phyloP scores from a whole-genome alignment of 1,284 basidiomycete species.

The Moniliophthora roreri region DNA sequence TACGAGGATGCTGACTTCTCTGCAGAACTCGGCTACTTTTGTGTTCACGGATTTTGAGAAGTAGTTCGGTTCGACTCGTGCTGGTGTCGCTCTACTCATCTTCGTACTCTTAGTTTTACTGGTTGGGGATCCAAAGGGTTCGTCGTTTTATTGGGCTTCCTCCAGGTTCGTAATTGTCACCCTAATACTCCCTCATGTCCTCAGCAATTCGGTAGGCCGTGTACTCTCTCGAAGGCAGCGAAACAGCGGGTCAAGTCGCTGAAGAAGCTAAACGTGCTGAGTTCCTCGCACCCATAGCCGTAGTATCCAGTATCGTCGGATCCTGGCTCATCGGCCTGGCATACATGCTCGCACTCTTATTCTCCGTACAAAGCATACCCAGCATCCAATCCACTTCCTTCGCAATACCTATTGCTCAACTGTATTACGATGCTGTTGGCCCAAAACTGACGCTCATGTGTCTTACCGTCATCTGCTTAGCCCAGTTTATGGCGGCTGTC shows the following conservation, averaged over 20 bases:
- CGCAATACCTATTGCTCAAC: slow-evolving; percentile 59
- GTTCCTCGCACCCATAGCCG: slow-evolving; percentile 54
- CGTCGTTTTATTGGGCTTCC: slow-evolving; percentile 59
- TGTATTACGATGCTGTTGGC: slow-evolving; percentile 58
- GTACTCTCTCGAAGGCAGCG: slow-evolving; percentile 63
- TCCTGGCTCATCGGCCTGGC: slow-evolving; percentile 60
- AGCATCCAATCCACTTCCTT: slow-evolving; percentile 48
- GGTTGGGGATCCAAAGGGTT: slow-evolving; percentile 55
- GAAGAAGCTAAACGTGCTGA: slow-evolving; percentile 60
- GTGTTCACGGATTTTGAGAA: slow-evolving; percentile 63
- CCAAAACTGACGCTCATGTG: slow-evolving; percentile 48
- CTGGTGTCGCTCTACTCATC: slow-evolving; percentile 3
- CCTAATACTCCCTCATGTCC: not conserved
- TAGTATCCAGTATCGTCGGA: slow-evolving; percentile 55
- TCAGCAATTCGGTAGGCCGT: slow-evolving; percentile 39
- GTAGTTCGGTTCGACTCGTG: slow-evolving; percentile 26
- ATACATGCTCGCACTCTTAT: slow-evolving; percentile 61
- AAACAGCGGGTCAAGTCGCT: slow-evolving; percentile 62
- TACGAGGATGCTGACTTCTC: not conserved
- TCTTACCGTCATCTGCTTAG: slow-evolving; percentile 47
- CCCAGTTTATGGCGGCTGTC: slow-evolving; percentile 57
- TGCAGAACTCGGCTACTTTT: slow-evolving; percentile 50
- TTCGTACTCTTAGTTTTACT: slow-evolving; percentile 44
- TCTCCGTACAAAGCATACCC: slow-evolving; percentile 54
- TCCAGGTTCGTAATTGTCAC: slow-evolving; percentile 36